Evolutionary conservation across 495 filamentous ascomycete species (phyloP).

Genomic region (Paragyromitra xinjiangensis): DNA sequence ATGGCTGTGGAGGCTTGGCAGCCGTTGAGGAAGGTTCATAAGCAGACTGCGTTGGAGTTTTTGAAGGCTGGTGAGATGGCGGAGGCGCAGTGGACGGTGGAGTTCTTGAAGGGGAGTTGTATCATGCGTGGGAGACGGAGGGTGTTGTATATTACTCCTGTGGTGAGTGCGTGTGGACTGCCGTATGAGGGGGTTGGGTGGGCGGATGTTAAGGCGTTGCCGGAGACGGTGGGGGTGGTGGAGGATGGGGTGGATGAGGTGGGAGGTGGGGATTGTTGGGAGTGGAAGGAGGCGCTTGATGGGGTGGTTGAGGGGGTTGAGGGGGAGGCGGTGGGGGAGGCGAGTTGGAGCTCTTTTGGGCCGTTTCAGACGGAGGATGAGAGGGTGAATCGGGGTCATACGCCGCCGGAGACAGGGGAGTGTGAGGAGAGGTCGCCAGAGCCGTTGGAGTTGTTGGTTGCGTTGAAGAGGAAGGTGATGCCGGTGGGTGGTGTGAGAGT

Average conservation of each 20-base stretch:
- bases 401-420: not conserved
- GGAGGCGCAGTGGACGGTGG: slow-evolving; percentile 71
- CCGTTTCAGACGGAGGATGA: slow-evolving; percentile 40
- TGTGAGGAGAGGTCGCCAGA: not conserved
- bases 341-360: slow-evolving; percentile 40
- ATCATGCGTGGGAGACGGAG: slow-evolving; percentile 39
- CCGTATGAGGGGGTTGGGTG: slow-evolving; percentile 23
- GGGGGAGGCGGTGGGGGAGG: not conserved
- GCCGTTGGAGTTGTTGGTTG: not conserved
- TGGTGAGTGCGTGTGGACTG: not conserved
- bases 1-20: slow-evolving; percentile 61
- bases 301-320: not conserved
- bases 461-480: slow-evolving; percentile 4
- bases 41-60: slow-evolving; percentile 72
- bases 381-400: no score
- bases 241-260: not conserved
- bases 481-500: not conserved
- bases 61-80: slow-evolving; percentile 71
- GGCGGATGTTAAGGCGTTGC: slow-evolving; percentile 40
- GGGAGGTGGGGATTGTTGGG: slow-evolving; percentile 23
- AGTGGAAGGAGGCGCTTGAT: slow-evolving; percentile 18
- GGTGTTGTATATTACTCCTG: slow-evolving; percentile 50
- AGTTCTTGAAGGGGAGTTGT: slow-evolving; percentile 64
- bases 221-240: not conserved
- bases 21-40: slow-evolving; percentile 75